These are phyloP conservation scores for Blastocystis sp. DNA, from an alignment of 352 stramenopile species.

Conservation along the genomic window DNA sequence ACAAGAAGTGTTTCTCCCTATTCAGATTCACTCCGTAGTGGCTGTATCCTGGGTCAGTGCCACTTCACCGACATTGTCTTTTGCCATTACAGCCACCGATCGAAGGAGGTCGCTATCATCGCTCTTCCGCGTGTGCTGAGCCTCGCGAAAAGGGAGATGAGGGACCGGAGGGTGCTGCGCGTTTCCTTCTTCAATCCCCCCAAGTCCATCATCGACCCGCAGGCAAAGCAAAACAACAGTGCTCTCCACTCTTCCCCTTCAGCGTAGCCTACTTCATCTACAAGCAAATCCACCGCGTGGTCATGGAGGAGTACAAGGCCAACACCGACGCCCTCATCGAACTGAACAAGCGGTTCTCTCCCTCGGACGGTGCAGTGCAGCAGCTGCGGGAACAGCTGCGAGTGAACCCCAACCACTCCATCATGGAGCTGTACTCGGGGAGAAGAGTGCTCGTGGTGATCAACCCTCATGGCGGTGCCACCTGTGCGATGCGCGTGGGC, in stretches of 20 bases:
- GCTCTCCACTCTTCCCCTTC: too few species aligned
- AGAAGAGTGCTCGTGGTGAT: conserved; percentile 29
- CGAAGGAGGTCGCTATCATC: conserved; percentile 10
- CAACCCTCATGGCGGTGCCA: conserved; percentile 43
- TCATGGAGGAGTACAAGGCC: conserved; percentile 26
- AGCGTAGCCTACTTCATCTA: conserved; percentile 20
- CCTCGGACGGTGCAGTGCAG: not conserved
- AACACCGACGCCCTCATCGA: conserved; percentile 1
- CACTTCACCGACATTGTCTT: conserved; percentile 11
- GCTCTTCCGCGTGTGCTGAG: not conserved
- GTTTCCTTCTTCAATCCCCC: conserved; percentile 30
- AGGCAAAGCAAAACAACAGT: not conserved
- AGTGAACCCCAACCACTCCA: conserved; percentile 17
- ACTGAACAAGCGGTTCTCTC: not conserved
- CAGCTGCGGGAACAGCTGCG: not conserved
- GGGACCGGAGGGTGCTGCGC: not conserved
- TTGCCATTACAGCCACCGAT: conserved; percentile 6
- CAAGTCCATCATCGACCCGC: not conserved
- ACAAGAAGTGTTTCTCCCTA: not conserved
- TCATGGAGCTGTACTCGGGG: not conserved
- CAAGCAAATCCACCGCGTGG: not conserved
- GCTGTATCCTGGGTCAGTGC: not conserved
- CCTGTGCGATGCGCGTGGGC: not conserved
- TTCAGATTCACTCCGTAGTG: not conserved
- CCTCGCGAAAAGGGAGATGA: not conserved